Conservation (phyloP, 1,284 basidiomycete genomes). For the Boletus mariae region DNA sequence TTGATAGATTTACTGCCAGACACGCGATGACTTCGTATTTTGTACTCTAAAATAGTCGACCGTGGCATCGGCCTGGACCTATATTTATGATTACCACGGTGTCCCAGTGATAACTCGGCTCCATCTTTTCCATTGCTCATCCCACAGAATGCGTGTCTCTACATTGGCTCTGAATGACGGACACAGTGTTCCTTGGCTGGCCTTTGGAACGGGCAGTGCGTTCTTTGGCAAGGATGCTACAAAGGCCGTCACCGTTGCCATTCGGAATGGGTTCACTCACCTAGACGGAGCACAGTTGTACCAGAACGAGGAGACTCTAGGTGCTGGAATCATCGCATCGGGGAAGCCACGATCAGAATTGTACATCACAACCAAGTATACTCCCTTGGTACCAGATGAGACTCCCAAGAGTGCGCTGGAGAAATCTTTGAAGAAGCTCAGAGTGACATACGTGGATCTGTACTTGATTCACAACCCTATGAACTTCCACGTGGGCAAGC, state of each 20-base stretch:
- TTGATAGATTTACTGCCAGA: too few relatives aligned
- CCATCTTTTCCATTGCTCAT: not conserved
- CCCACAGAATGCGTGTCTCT: slow-evolving; percentile 34
- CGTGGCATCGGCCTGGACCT: too few relatives aligned
- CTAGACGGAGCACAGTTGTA: slow-evolving; percentile 73
- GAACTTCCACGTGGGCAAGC: slow-evolving; percentile 29
- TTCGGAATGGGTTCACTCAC: slow-evolving; percentile 62
- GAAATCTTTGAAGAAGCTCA: slow-evolving; percentile 57
- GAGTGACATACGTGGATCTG: slow-evolving; percentile 68
- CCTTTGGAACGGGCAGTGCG: slow-evolving; percentile 68
- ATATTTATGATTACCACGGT: not conserved
- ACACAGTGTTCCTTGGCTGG: slow-evolving; percentile 55
- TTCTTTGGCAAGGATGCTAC: slow-evolving; percentile 52
- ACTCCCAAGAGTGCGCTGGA: slow-evolving; percentile 50
- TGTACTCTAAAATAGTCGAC: too few relatives aligned
- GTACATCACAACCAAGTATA: slow-evolving; percentile 67
- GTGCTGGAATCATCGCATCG: slow-evolving; percentile 50
- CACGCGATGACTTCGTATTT: too few relatives aligned
- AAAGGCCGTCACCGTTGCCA: slow-evolving; percentile 47
- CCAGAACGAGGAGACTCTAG: slow-evolving; percentile 57
- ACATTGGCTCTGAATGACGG: slow-evolving; percentile 59
- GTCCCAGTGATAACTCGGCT: too few relatives aligned
- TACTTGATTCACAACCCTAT: slow-evolving; percentile 62
- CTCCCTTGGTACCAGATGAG: slow-evolving; percentile 33
- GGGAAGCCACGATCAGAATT: slow-evolving; percentile 45